A percentile compares a stretch with the other conserved stretches of the same genome.
Conservation (phyloP, 768 basidiomycete species). For the Hygrocybe coccinea region DNA sequence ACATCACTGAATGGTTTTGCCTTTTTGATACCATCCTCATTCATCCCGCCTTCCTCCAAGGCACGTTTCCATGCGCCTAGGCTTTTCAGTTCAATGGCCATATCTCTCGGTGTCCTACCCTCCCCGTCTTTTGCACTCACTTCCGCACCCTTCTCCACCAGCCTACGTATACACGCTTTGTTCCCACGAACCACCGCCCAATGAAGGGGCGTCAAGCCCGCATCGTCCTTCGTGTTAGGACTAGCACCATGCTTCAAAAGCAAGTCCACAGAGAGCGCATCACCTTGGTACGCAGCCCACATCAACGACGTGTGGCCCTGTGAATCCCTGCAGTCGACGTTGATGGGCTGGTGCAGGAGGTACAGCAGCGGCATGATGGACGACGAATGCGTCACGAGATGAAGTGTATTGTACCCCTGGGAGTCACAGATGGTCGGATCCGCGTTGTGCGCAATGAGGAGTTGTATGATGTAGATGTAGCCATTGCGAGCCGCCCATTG, state of each 20-base stretch:
- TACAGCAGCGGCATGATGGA: conserved; percentile 93
- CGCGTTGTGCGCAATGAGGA: conserved; percentile 83
- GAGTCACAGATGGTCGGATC: conserved; percentile 89
- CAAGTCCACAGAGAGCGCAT: conserved; percentile 89
- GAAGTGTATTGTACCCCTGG: conserved; percentile 94
- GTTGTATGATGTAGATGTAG: conserved; percentile 91
- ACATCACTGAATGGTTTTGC: conserved; percentile 70
- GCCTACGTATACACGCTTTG: conserved; percentile 72
- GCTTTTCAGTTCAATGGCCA: conserved; percentile 92
- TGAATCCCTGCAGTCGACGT: conserved; percentile 83
- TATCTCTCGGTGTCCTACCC: conserved; percentile 86
- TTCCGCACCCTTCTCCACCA: conserved; percentile 85
- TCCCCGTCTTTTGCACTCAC: conserved; percentile 73
- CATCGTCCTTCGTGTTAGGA: conserved; percentile 68
- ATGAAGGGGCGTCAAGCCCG: conserved; percentile 84
- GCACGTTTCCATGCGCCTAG: conserved; percentile 86
- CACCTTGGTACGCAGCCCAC: conserved; percentile 99
- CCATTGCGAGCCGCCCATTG: conserved; percentile 99
- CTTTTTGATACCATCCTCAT: conserved; percentile 66
- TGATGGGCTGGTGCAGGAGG: conserved; percentile 87
- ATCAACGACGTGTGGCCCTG: conserved; percentile 94
- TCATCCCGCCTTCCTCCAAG: conserved; percentile 80
- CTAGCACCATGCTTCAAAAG: conserved; percentile 85
- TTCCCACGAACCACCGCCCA: conserved; percentile 99
- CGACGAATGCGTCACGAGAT: conserved; percentile 91